A percentile compares a stretch with the other conserved stretches of the same genome.
Evolutionary conservation across 495 filamentous ascomycete species (phyloP).

Genomic region (Aspergillus nidulans): DNA sequence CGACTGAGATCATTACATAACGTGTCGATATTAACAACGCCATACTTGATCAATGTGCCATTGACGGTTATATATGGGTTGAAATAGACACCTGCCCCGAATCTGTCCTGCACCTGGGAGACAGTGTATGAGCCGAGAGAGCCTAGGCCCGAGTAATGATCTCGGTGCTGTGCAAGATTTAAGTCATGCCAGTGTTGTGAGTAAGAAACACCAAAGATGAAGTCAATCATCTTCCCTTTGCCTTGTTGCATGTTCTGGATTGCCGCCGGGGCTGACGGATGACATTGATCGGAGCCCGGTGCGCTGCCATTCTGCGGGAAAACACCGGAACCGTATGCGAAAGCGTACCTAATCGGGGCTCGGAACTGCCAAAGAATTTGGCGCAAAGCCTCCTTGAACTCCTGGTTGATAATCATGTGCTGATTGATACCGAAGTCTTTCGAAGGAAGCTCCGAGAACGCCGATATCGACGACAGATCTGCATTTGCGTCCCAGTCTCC

Average conservation of each 20-base stretch:
- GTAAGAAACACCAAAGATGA: constrained; percentile 93
- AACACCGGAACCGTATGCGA: constrained; percentile 95
- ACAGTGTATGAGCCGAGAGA: constrained; percentile 79
- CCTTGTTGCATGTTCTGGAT: constrained; percentile 78
- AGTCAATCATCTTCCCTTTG: constrained; percentile 93
- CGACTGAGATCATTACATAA: constrained; percentile 78
- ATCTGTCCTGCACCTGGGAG: constrained; percentile 76
- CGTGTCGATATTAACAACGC: constrained; percentile 87
- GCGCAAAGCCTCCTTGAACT: constrained; percentile 86
- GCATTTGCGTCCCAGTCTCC: constrained; percentile 77
- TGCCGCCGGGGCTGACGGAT: constrained; percentile 71
- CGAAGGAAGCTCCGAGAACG: constrained; percentile 83
- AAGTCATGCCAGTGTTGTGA: constrained; percentile 96
- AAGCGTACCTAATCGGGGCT: constrained; percentile 90
- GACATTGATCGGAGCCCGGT: constrained; percentile 47
- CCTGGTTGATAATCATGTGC: constrained; percentile 87
- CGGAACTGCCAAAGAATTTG: constrained; percentile 89
- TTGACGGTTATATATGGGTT: constrained; percentile 96
- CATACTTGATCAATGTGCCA: constrained; percentile 94
- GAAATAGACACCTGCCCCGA: constrained; percentile 94
- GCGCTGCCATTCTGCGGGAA: constrained; percentile 70
- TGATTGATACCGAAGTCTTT: constrained; percentile 91
- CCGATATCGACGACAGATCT: constrained; percentile 64
- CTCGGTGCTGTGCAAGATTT: constrained; percentile 80
- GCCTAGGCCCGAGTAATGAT: constrained; percentile 89